Evolutionary conservation across 208 protist species (phyloP).

Genomic region (Leishmania turanica): DNA sequence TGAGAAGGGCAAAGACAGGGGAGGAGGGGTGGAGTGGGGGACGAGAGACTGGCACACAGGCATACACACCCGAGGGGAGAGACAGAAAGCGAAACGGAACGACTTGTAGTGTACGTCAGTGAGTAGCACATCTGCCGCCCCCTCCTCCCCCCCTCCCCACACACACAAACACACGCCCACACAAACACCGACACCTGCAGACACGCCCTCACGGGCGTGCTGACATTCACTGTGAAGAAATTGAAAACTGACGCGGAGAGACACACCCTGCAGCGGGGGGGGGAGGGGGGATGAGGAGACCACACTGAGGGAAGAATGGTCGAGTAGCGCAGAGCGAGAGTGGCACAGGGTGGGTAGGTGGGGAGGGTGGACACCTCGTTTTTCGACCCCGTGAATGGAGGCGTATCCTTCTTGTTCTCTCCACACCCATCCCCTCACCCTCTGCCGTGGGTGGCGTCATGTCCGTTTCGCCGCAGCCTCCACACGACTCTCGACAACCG

Average conservation of each 20-base stretch:
- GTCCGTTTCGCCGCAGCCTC: slow-evolving; percentile 66
- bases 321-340: not conserved
- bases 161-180: not conserved
- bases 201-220: not conserved
- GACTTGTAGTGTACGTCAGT: not conserved
- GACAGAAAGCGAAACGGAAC: not conserved
- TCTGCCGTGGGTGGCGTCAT: slow-evolving; percentile 10
- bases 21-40: not conserved
- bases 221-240: not conserved
- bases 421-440: not conserved
- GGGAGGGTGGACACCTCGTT: not conserved
- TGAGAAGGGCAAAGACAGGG: not conserved
- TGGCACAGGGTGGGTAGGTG: not conserved
- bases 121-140: not conserved
- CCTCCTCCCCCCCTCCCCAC: not conserved
- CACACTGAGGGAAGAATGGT: not conserved
- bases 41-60: not conserved
- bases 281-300: not conserved
- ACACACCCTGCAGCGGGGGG: not conserved
- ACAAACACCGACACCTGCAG: not conserved
- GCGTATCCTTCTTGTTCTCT: not conserved
- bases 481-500: slow-evolving; percentile 72
- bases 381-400: not conserved
- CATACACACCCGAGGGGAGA: not conserved
- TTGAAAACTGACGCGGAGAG: not conserved